A percentile compares a stretch with the other conserved stretches of the same genome.
These are phyloP conservation scores for Suillus decipiens DNA, from an alignment of 768 basidiomycete genomes.

Conservation along the genomic window DNA sequence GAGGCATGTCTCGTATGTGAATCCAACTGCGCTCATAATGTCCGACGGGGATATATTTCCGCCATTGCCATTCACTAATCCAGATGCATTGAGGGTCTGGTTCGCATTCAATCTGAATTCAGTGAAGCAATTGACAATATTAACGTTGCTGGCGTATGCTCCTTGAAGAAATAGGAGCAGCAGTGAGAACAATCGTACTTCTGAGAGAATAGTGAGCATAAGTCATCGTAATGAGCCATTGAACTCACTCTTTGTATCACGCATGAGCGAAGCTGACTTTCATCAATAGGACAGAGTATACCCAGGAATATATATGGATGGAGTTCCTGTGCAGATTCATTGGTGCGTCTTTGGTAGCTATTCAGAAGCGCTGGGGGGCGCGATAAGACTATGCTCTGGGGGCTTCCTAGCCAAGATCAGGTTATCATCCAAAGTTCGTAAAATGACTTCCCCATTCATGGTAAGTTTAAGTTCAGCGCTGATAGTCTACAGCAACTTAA, in stretches of 20 bases:
- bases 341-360: not conserved
- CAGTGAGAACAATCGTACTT: not conserved
- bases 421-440: not conserved
- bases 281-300: not conserved
- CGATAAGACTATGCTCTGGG: not conserved
- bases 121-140: constrained; percentile 18
- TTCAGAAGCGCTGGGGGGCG: not conserved
- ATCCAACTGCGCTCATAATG: constrained; percentile 14
- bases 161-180: not conserved
- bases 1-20: constrained; percentile 16
- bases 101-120: constrained; percentile 10
- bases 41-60: not conserved
- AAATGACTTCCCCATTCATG: not conserved
- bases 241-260: not conserved
- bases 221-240: not conserved
- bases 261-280: not conserved
- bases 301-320: not conserved
- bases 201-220: not conserved
- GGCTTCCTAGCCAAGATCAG: not conserved
- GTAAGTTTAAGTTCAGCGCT: not conserved
- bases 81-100: not conserved
- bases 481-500: not conserved
- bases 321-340: not conserved
- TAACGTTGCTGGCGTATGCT: not conserved
- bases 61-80: constrained; percentile 9